Conservation (phyloP, 495 filamentous ascomycete species). For the Durotheca rogersii region DNA sequence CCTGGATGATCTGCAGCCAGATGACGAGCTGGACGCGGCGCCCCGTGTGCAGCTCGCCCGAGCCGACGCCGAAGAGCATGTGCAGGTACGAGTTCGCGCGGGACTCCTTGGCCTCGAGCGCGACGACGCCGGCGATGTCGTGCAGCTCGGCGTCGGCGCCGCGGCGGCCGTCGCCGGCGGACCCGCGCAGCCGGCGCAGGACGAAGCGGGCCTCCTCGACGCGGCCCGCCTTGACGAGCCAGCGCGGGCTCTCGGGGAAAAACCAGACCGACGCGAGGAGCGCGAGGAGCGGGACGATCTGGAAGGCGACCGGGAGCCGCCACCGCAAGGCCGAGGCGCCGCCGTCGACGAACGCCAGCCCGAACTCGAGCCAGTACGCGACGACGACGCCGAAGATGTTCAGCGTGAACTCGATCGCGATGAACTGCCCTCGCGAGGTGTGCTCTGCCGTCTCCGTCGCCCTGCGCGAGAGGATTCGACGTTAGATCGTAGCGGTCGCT, state of each 20-base stretch:
- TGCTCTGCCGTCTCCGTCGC: slow-evolving; percentile 69
- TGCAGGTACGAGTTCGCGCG: slow-evolving; percentile 56
- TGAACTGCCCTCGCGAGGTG: slow-evolving; percentile 67
- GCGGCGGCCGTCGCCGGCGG: slow-evolving; percentile 51
- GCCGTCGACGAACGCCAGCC: slow-evolving; percentile 54
- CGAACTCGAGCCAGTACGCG: slow-evolving; percentile 73
- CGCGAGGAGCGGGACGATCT: slow-evolving; percentile 63
- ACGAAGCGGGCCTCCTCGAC: slow-evolving; percentile 64
- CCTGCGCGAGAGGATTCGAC: slow-evolving; percentile 11
- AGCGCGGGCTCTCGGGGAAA: slow-evolving; percentile 66
- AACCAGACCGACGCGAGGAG: slow-evolving; percentile 56
- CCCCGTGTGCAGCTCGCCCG: slow-evolving; percentile 63
- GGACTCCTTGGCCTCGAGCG: slow-evolving; percentile 55
- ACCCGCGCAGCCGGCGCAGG: slow-evolving; percentile 61
- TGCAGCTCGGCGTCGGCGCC: slow-evolving; percentile 62
- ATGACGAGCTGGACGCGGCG: slow-evolving; percentile 68
- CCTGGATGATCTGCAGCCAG: slow-evolving; percentile 72
- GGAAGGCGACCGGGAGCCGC: slow-evolving; percentile 72
- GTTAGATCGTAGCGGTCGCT: too few species aligned
- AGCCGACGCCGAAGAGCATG: slow-evolving; percentile 65
- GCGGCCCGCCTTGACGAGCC: slow-evolving; percentile 62
- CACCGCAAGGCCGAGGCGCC: slow-evolving; percentile 60
- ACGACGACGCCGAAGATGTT: slow-evolving; percentile 75
- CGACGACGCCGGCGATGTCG: slow-evolving; percentile 57
- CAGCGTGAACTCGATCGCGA: slow-evolving; percentile 71